Evolutionary conservation across 345 rosid genomes (phyloP), one percentile per base, ranked within the genome.

Genomic region (Rhodamnia rubescens): DNA sequence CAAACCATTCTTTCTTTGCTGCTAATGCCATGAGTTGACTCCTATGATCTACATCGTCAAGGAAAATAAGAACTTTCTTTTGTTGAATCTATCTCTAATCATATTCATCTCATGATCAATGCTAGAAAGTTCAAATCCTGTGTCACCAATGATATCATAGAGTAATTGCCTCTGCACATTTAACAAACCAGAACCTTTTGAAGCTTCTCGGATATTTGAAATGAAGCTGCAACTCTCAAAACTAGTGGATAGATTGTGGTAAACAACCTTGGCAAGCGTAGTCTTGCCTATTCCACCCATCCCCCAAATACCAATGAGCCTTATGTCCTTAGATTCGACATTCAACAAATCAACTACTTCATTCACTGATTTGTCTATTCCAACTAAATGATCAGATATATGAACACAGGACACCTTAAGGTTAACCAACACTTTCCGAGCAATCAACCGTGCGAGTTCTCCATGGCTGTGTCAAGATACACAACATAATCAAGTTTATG

Each of bases 231-330:
- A 2, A 11, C 24, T 6, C 3, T 53, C 53, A 61, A 59, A 84
- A 20, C 21, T 5, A 11, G 16, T 20, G 5, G 52, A 52, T 16
- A 84, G 29, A 2, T 61, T 32, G 3, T 20, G 1, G 12, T 24
- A 84, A 2, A 61, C 52, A 44, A 61, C 8, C 3, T 84, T 84
- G 40, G 85, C 81, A 44, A 84, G 81, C 49, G 58, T 84, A 0
- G 85, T 84, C 85, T 84, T 84, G 29, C 85, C 85, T 12, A 84
- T 50, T 21, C 85, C 85, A 47, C 85, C 69, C 54, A 83, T 83
- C 2, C 85, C 85, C 4, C 59, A 58, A 14, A 83, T 83, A 1
- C 85, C 85, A 1, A 83, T 24, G 7, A 47, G 52, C 42, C 85
- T 47, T 44, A 84, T 12, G 22, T 84, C 85, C 27, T 44, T 5